Percentiles rank a stretch among this genome's conserved stretches.
phyloP scores from a whole-genome alignment of 345 rosid genomes.

The Carallia brachiata region DNA sequence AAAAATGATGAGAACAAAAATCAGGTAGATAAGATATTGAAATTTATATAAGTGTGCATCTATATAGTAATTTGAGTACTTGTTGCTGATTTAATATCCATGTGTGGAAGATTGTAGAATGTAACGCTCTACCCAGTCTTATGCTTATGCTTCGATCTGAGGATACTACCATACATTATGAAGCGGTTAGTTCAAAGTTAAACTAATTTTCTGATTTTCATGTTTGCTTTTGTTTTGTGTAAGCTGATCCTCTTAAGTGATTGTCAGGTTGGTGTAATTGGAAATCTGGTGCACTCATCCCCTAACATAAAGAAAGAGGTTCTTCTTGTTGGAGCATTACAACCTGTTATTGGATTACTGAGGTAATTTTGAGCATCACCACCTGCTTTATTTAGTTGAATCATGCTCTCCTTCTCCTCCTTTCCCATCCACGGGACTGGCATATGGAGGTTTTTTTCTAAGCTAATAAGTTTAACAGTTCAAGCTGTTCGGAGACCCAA shows the following conservation, averaged over 20 bases:
- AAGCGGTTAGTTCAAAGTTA: constrained; percentile 52
- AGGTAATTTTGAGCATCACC: constrained; percentile 35
- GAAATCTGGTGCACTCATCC: constrained; percentile 74
- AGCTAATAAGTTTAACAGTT: constrained; percentile 33
- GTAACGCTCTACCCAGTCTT: constrained; percentile 64
- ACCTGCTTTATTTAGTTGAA: constrained; percentile 1
- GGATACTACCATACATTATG: constrained; percentile 59
- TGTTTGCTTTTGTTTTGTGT: constrained; percentile 14
- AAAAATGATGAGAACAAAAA: constrained; percentile 69
- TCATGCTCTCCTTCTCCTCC: background rate
- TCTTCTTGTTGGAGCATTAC: constrained; percentile 71
- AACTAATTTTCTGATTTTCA: background rate
- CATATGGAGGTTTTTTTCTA: background rate
- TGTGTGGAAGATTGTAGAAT: constrained; percentile 60
- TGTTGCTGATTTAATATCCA: constrained; percentile 14
- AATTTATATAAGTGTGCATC: background rate
- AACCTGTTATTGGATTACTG: constrained; percentile 74
- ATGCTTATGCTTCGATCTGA: constrained; percentile 63
- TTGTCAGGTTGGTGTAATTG: constrained; percentile 70
- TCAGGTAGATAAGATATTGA: constrained; percentile 37
- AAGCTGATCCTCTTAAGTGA: constrained; percentile 16
- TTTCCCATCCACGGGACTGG: background rate
- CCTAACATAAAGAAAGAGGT: constrained; percentile 69
- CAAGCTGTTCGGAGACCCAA: constrained; percentile 64
- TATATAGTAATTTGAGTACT: background rate